Base-by-base conservation (phyloP, 768 basidiomycete species). In the Cytidiella melzeri region DNA sequence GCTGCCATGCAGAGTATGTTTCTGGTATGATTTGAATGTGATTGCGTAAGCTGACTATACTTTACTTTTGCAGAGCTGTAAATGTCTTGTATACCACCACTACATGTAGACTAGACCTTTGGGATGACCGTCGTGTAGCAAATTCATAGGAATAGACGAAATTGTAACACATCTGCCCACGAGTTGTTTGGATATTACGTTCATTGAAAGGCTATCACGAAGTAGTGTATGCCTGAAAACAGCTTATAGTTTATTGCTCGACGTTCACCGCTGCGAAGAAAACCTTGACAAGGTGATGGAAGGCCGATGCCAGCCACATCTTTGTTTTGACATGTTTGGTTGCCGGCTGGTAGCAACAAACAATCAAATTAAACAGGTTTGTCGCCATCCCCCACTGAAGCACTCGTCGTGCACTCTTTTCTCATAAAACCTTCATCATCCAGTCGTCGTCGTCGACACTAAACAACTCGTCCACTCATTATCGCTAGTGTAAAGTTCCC, bases 1-100 rank as follows among this genome's bases (percentile, higher is more conserved):
- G 84, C 87, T 56, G 93, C 92, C 54, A 94, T 94, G 92, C 92
- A 93, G 69, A 93, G 90, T 92, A 65, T 27, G 13, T 34, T 19
- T n/a, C 43, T 40, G 23, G 26, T 23, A 12, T 20, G 13, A 12
- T 3, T 12, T 19, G 13, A 9, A 10, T 26, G 36, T 28, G 45
- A 36, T 19, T 36, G 4, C n/a, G n/a, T n/a, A n/a, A n/a, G n/a
- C 20, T 18, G 5, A 6, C 12, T 30, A 34, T 11, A n/a, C 6
- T n/a, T n/a, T 30, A 25, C 4, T 26, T 5, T 36, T 30, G 30
- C 45, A 52, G 51, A 52, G 45, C 51, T 52, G 19, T 52, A 47
- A 51, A 39, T n/a, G n/a, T n/a, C 21, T 27, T 45, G 43, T 28
- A 28, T 18, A 21, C n/a, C 18, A 11, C 19, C 15, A 7, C 26